phyloP scores from a whole-genome alignment of 345 rosid genomes.

The Murraya koenigii region DNA sequence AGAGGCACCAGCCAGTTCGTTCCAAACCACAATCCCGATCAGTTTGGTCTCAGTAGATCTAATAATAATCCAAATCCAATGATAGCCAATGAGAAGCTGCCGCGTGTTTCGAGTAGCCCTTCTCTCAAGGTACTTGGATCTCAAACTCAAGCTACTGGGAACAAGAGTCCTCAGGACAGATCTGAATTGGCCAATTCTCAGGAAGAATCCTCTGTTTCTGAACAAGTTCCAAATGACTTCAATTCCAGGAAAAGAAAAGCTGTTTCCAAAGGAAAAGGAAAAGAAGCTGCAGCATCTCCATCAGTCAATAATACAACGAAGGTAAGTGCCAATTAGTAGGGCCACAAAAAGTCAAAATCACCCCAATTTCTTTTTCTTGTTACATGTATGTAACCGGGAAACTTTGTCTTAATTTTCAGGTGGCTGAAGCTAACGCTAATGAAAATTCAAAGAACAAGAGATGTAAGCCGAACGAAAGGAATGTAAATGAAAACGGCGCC shows the following conservation, averaged over 20 bases:
- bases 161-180: constrained; percentile 28
- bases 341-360: not conserved
- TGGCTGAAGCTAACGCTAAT: constrained; percentile 25
- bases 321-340: not conserved
- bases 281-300: constrained; percentile 32
- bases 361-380: not conserved
- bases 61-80: constrained; percentile 8
- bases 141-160: constrained; percentile 18
- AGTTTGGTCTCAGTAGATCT: constrained; percentile 17
- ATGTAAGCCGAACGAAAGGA: constrained; percentile 34
- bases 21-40: constrained; percentile 18
- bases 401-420: constrained; percentile 23
- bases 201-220: constrained; percentile 52
- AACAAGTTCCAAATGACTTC: constrained; percentile 35
- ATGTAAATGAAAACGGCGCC: constrained; percentile 22
- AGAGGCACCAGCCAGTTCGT: constrained; percentile 29
- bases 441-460: constrained; percentile 39
- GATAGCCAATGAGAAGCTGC: constrained; percentile 34
- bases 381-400: not conserved
- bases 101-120: constrained; percentile 67
- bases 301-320: constrained; percentile 15
- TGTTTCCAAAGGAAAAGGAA: constrained; percentile 40
- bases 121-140: constrained; percentile 41
- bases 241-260: constrained; percentile 67
- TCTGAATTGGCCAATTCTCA: constrained; percentile 46